Evolutionary conservation across 768 basidiomycete genomes (phyloP), one percentile per base, ranked within the genome.

Genomic region (Dioszegia aurantiaca): DNA sequence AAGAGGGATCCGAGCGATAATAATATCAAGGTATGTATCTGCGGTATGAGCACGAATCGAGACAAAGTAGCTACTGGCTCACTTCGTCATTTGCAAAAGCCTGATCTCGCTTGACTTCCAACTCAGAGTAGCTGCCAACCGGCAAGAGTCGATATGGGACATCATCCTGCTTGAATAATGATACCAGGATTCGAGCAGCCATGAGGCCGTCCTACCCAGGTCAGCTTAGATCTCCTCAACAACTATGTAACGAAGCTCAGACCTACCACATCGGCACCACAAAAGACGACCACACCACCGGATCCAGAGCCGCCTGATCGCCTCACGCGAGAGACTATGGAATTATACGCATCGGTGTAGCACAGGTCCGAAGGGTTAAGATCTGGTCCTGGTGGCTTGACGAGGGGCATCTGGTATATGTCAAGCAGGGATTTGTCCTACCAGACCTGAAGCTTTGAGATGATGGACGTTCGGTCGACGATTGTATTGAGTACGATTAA

Each of bases 131-230:
- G 1, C 91, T 90, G 14, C 89, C 86, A 0, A 97, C 86, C 30
- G 95, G 95, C 36, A 90, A 86, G 52, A 90, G 84, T 45, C 89
- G 83, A 77, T 97, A 88, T 75, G 87, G 86, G 40, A 98, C 84
- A 67, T 94, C 91, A 80, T 99, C 95, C 67, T 93, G 89, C 67
- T 85, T 87, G 78, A 99, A 85, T 17, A 99, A 80, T 31, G 86
- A 86, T 11, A 87, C 86, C 43, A 98, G 83, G 84, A 98, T 94
- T 43, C 86, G 83, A 4, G 89, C 86, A 10, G 91, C 91, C 73
- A 90, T 92, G 5, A 97, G 80, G 4, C 89, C 89, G 78, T 99
- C 94, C 74, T 76, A 23, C 8, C n/a, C 30, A 11, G n/a, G 24
- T 37, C 45, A 52, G 46, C 26, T 39, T 44, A 36, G 26, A n/a